Base-by-base conservation (phyloP, 2,329 filamentous ascomycete genomes). In the Drechslerella stenobrocha region DNA sequence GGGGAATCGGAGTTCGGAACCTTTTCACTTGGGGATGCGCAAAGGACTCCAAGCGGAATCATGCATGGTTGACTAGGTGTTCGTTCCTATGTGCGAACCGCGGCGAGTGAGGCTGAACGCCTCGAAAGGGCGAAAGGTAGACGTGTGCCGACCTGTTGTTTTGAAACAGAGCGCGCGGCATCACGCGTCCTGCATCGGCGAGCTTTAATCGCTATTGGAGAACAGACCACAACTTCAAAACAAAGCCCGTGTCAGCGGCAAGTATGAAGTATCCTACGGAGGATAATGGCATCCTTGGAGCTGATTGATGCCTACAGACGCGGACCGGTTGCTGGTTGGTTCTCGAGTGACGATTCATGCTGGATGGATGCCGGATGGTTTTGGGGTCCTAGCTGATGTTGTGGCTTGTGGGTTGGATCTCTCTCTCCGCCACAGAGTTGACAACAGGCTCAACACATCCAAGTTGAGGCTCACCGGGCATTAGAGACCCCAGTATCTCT, bases 1-100 rank as follows among this genome's bases (percentile, higher is more conserved):
- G 53, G 20, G 26, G 30, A 34, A 53, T 66, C 60, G 60, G 47
- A 46, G 30, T 66, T 57, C 52, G 60, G 55, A 58, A 32, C 44
- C 42, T 46, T 26, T 20, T 2, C 9, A 20, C 4, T 2, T 42
- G 3, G 15, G 15, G 4, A 20, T 5, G 3, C 9, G 37, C n/a
- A 5, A 2, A 42, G 13, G 37, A 18, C n/a, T 42, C 18, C 22
- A 42, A 20, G 18, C 18, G 6, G 22, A 13, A 3, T 13, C 37
- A 42, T 20, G 3, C 22, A 42, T 42, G 22, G 37, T 18, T n/a
- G n/a, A n/a, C n/a, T n/a, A n/a, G n/a, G n/a, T n/a, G n/a, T n/a
- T n/a, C 13, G 9, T 18, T 5, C 34, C 34, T n/a, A 18, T 20
- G 9, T 20, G 37, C 4, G 18, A 42, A 20, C 13, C 18, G 13